Evolutionary conservation across 108 stramenopile species (phyloP).

Genomic region (Cyclostephanos invisitatus): DNA sequence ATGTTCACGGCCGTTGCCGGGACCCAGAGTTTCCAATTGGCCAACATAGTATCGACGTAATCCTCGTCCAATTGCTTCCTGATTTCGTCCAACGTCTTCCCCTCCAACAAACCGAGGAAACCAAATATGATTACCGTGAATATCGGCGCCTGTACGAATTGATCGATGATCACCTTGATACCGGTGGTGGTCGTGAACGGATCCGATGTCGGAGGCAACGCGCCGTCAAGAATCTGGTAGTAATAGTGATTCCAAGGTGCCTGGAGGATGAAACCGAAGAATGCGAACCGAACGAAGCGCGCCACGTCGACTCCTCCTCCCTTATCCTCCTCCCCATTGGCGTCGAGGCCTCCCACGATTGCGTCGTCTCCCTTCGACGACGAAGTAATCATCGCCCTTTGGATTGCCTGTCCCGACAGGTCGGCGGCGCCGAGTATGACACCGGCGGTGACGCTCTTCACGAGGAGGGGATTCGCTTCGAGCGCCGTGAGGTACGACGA

Average conservation of each 20-base stretch:
- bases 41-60: constrained; percentile 87
- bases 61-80: constrained; percentile 75
- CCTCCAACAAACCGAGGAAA: constrained; percentile 85
- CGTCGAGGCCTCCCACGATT: too few species aligned
- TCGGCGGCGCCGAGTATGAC: constrained; percentile 89
- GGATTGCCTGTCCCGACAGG: constrained; percentile 75
- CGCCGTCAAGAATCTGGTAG: constrained; percentile 82
- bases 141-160: constrained; percentile 92
- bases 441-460: constrained; percentile 84
- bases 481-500: constrained; percentile 68
- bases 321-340: not conserved
- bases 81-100: constrained; percentile 66
- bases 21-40: constrained; percentile 90
- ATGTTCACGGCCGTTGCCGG: constrained; percentile 90
- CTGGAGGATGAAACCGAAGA: constrained; percentile 89
- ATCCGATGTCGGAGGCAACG: constrained; percentile 87
- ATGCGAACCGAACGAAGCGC: constrained; percentile 77
- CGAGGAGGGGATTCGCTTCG: constrained; percentile 60
- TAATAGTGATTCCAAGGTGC: constrained; percentile 96
- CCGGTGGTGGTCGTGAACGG: constrained; percentile 84
- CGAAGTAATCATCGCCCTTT: constrained; percentile 23
- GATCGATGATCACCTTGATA: constrained; percentile 89
- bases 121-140: constrained; percentile 92
- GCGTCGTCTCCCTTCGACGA: not conserved
- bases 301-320: constrained; percentile 58